Evolutionary conservation across 2,329 filamentous ascomycete genomes (phyloP).

Genomic region (Cytospora leucostoma): DNA sequence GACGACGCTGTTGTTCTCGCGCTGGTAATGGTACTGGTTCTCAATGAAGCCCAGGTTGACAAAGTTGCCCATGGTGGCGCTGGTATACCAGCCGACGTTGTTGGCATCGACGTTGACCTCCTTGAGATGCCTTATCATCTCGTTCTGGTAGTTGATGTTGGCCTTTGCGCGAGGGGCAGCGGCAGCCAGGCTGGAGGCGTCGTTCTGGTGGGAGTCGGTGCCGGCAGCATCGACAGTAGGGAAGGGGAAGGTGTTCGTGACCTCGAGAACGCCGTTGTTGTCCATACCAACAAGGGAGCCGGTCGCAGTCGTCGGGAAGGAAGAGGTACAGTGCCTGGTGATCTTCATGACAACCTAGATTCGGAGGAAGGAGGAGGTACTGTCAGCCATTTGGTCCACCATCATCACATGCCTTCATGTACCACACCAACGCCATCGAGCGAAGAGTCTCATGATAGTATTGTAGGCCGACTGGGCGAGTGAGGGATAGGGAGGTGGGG

Average conservation of each 20-base stretch:
- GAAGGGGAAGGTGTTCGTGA: constrained; percentile 96
- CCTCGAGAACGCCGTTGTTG: constrained; percentile 73
- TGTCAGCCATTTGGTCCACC: constrained; percentile 16
- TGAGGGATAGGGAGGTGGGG: constrained; percentile 3
- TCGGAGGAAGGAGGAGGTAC: neutral
- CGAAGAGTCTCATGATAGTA: constrained; percentile 31
- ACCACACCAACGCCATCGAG: neutral
- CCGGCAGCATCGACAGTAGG: constrained; percentile 74
- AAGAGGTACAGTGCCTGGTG: constrained; percentile 88
- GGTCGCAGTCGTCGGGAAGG: constrained; percentile 86
- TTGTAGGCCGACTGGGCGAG: constrained; percentile 34
- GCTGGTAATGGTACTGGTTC: constrained; percentile 98
- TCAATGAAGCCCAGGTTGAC: constrained; percentile 93
- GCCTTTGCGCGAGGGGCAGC: constrained; percentile 90
- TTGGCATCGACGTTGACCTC: constrained; percentile 99
- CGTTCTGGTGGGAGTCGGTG: constrained; percentile 73
- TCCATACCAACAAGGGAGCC: constrained; percentile 95
- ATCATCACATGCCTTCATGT: constrained; percentile 32
- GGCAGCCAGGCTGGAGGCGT: constrained; percentile 74
- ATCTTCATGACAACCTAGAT: constrained; percentile 92
- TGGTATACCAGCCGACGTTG: constrained; percentile 98
- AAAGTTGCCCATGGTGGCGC: constrained; percentile 98
- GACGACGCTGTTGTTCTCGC: constrained; percentile 85
- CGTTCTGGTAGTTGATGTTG: constrained; percentile 84
- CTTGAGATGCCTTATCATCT: constrained; percentile 95